phyloP scores from a whole-genome alignment of 1,284 basidiomycete genomes.

The Boletus calvinii region DNA sequence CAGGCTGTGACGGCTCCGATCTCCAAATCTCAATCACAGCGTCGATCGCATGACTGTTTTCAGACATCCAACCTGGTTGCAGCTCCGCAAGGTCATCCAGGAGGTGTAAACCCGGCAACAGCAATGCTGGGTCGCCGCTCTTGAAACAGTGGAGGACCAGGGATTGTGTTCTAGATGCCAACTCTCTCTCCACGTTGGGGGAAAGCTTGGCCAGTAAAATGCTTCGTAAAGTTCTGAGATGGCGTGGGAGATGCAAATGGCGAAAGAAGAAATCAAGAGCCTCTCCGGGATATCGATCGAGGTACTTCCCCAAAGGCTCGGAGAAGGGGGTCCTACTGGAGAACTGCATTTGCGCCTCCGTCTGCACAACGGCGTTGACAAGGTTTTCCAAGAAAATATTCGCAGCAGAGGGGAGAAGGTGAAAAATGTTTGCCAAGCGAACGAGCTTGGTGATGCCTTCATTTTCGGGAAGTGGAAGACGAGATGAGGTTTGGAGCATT shows the following conservation, averaged over 20 bases:
- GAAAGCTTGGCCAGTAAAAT: slow-evolving; percentile 79
- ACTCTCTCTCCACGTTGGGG: slow-evolving; percentile 72
- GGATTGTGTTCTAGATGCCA: slow-evolving; percentile 61
- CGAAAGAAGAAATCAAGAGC: slow-evolving; percentile 85
- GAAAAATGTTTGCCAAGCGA: slow-evolving; percentile 94
- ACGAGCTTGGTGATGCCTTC: slow-evolving; percentile 93
- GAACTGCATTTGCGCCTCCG: slow-evolving; percentile 90
- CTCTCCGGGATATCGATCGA: slow-evolving; percentile 88
- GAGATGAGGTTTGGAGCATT: slow-evolving; percentile 78
- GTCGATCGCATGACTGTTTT: slow-evolving; percentile 65
- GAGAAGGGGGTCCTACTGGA: slow-evolving; percentile 92
- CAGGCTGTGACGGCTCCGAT: slow-evolving; percentile 48
- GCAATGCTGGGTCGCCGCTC: slow-evolving; percentile 50
- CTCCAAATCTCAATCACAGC: slow-evolving; percentile 76
- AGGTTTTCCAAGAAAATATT: slow-evolving; percentile 91
- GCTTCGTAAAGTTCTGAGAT: slow-evolving; percentile 79
- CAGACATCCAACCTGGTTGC: slow-evolving; percentile 72
- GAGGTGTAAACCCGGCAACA: slow-evolving; percentile 72
- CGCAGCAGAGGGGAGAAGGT: slow-evolving; percentile 90
- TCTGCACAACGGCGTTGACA: slow-evolving; percentile 88
- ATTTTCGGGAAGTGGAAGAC: slow-evolving; percentile 81
- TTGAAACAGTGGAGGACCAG: slow-evolving; percentile 64
- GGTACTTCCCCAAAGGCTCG: slow-evolving; percentile 87
- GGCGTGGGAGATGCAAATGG: slow-evolving; percentile 71
- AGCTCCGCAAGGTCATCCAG: slow-evolving; percentile 75